phyloP scores from a whole-genome alignment of 2,329 filamentous ascomycete species.

The Cladosporium halotolerans region DNA sequence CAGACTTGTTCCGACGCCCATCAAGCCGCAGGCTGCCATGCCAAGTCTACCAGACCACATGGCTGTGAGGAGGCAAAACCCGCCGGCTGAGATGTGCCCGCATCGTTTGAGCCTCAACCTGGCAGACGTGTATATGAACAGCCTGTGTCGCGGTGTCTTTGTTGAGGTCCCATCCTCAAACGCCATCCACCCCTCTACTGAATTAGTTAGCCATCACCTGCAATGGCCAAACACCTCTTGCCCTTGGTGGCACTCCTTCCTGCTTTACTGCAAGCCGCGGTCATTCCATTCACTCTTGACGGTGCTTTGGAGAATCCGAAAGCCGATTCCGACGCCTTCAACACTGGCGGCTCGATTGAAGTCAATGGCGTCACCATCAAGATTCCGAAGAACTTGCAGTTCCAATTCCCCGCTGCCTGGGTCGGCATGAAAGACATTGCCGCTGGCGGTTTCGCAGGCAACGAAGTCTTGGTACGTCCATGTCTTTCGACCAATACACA shows the following conservation, averaged over 20 bases:
- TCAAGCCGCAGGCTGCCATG: neutral
- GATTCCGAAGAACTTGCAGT: slow-evolving; percentile 46
- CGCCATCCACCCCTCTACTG: neutral
- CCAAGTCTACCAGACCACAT: slow-evolving; percentile 1
- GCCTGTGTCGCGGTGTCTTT: neutral
- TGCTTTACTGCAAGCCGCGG: neutral
- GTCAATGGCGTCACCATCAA: slow-evolving; percentile 42
- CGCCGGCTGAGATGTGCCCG: neutral
- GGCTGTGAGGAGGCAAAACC: neutral
- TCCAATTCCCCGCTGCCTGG: slow-evolving; percentile 44
- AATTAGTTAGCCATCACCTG: neutral
- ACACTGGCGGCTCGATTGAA: slow-evolving; percentile 41
- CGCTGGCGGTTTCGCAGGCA: slow-evolving; percentile 17
- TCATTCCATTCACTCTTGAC: slow-evolving; percentile 21
- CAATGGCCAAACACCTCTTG: slow-evolving; percentile 8
- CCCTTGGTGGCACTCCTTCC: slow-evolving; percentile 1
- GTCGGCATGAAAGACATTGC: slow-evolving; percentile 36
- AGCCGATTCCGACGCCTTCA: slow-evolving; percentile 27
- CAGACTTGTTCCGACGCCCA: too few species aligned
- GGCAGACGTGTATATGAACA: slow-evolving; percentile 2
- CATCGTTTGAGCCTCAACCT: neutral
- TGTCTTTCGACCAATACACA: slow-evolving; percentile 14
- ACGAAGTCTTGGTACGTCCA: slow-evolving; percentile 24
- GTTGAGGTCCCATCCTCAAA: neutral
- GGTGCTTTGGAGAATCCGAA: slow-evolving; percentile 26